Conservation (phyloP, 345 rosid species). For the Lepidium didymum region DNA sequence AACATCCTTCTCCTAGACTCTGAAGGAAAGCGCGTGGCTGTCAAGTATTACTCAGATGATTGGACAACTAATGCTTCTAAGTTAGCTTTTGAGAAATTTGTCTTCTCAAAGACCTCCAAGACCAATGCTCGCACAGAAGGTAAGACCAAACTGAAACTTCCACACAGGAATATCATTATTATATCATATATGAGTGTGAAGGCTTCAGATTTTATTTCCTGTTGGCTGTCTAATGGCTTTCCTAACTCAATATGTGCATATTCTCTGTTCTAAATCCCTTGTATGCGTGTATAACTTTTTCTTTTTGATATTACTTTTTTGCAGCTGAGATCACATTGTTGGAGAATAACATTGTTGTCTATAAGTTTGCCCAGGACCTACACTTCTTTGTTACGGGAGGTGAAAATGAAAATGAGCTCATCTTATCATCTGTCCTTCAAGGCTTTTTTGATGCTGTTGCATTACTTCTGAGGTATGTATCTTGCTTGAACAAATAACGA, state of each 20-base stretch:
- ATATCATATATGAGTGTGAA: neutral
- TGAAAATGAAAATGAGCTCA: slow-evolving; percentile 79
- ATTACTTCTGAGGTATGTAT: slow-evolving; percentile 67
- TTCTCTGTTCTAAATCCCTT: neutral
- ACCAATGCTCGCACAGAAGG: slow-evolving; percentile 90
- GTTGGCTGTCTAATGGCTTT: neutral
- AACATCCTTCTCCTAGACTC: slow-evolving; percentile 90
- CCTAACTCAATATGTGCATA: neutral
- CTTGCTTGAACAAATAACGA: neutral
- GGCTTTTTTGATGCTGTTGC: slow-evolving; percentile 82
- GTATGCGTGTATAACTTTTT: neutral
- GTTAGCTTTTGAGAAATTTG: slow-evolving; percentile 62
- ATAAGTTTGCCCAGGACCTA: slow-evolving; percentile 80
- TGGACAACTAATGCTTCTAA: slow-evolving; percentile 76
- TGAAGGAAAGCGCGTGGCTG: slow-evolving; percentile 92
- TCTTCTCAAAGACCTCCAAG: slow-evolving; percentile 68
- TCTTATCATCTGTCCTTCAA: slow-evolving; percentile 71
- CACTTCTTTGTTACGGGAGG: slow-evolving; percentile 91
- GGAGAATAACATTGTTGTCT: slow-evolving; percentile 59
- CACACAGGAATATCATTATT: neutral
- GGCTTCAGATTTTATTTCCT: neutral
- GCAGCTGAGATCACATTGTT: slow-evolving; percentile 83
- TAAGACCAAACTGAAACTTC: slow-evolving; percentile 5
- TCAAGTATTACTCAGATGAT: slow-evolving; percentile 84
- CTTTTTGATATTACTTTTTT: neutral